Base-by-base conservation (phyloP, 2,329 filamentous ascomycete species). In the Cordyceps tenuipes region DNA sequence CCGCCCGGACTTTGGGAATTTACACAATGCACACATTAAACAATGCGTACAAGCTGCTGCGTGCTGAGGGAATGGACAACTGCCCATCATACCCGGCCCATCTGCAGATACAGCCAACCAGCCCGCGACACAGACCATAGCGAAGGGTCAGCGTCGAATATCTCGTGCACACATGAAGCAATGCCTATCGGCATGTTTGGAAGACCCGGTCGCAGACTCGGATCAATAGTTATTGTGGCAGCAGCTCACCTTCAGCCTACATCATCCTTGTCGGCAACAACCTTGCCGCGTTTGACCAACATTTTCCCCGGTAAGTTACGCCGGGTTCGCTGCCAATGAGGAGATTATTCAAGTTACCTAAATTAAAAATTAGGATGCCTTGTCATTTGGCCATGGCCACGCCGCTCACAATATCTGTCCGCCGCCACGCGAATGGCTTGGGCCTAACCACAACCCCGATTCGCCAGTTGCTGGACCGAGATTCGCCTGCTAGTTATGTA, bases 381-480 rank as follows among this genome's bases (percentile, higher is more conserved):
- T 34, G 10, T 12, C 21, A 10, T 51, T 36, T 36, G 48, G 47
- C 48, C 56, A 52, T 36, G n/a, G 1, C 21, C 13, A 21, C 23
- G 56, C 36, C 36, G 26, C 47, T 50, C 56, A 51, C n/a, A 50
- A 57, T 17, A 36, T 13, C 34, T 13, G 26, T 50, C 50, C 47
- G 34, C 34, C 55, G 47, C 47, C 47, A 39, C 34, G n/a, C 41
- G 19, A 36, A 36, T 36, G 34, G 34, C 34, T 36, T 13, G 34
- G 34, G 5, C 34, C 39, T 43, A 6, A 48, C 41, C 26, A 23
- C 53, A 39, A 19, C 34, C 31, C 17, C 21, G 12, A 19, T 52
- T 51, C 49, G 34, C 57, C 36, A 53, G 12, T 19, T 15, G 47
- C 44, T 52, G 46, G 57, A 59, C 57, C 49, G 57, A 59, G 48